These are phyloP conservation scores for Ophiocordyceps unilateralis DNA, from an alignment of 2,329 filamentous ascomycete species.

Conservation along the genomic window DNA sequence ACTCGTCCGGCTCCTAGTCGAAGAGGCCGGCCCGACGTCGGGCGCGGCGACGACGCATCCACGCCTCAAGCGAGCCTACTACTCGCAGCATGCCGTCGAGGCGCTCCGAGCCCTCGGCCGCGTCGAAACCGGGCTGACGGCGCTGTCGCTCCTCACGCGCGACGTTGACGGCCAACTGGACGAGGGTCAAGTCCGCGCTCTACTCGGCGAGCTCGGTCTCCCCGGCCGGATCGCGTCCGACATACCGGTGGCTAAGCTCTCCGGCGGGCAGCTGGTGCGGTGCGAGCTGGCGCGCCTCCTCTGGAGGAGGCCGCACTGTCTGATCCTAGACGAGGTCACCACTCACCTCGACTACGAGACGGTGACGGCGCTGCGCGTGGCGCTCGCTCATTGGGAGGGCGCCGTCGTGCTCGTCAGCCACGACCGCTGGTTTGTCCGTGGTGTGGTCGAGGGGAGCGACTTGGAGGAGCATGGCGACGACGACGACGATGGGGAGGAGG, in stretches of 20 bases:
- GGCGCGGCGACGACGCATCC: slow-evolving; percentile 51
- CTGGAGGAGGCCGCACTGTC: slow-evolving; percentile 49
- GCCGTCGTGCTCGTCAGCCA: slow-evolving; percentile 66
- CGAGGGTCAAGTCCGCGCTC: slow-evolving; percentile 50
- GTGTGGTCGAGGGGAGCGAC: slow-evolving; percentile 34
- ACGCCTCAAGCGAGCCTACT: slow-evolving; percentile 54
- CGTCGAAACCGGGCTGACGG: slow-evolving; percentile 36
- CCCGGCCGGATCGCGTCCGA: slow-evolving; percentile 55
- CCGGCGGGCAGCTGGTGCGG: slow-evolving; percentile 60
- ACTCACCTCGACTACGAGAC: slow-evolving; percentile 77
- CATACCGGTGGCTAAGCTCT: slow-evolving; percentile 54
- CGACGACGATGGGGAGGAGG: slow-evolving; percentile 19
- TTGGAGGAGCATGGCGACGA: slow-evolving; percentile 23
- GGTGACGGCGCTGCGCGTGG: slow-evolving; percentile 51
- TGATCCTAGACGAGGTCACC: slow-evolving; percentile 67
- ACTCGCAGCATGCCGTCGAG: slow-evolving; percentile 66
- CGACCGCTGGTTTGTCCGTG: slow-evolving; percentile 65
- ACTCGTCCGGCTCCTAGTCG: slow-evolving; percentile 53
- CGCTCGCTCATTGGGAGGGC: slow-evolving; percentile 51
- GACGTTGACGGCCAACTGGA: slow-evolving; percentile 33
- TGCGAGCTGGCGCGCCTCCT: slow-evolving; percentile 51
- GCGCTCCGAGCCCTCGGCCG: slow-evolving; percentile 39
- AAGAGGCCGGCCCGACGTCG: slow-evolving; percentile 35
- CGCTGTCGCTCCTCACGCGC: slow-evolving; percentile 42
- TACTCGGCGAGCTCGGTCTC: slow-evolving; percentile 54